Evolutionary conservation across 345 rosid genomes (phyloP).

Genomic region (Melastoma malabathricum): DNA sequence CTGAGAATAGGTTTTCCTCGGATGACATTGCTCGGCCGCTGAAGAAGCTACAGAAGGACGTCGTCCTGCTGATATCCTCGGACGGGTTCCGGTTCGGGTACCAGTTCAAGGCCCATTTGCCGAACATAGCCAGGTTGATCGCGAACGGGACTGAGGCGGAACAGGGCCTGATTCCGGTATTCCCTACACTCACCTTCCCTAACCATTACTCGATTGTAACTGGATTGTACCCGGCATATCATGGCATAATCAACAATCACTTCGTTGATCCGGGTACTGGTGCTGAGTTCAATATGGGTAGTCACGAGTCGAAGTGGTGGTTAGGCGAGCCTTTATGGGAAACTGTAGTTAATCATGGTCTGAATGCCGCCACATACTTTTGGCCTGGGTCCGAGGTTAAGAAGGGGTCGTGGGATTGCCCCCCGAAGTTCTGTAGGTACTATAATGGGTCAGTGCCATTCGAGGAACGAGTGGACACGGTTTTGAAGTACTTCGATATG

Average conservation of each 20-base stretch:
- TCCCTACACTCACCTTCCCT: constrained; percentile 79
- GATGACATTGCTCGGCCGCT: constrained; percentile 36
- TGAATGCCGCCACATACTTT: constrained; percentile 73
- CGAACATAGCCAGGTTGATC: constrained; percentile 63
- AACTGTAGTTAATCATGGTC: constrained; percentile 69
- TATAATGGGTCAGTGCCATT: constrained; percentile 73
- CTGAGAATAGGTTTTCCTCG: too few relatives aligned
- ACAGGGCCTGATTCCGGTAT: constrained; percentile 76
- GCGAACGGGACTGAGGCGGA: constrained; percentile 80
- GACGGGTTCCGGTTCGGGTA: constrained; percentile 96
- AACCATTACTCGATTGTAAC: constrained; percentile 92
- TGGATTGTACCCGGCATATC: constrained; percentile 81
- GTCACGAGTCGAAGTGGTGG: constrained; percentile 94
- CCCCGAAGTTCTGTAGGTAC: constrained; percentile 32
- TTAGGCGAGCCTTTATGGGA: constrained; percentile 94
- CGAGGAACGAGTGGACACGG: constrained; percentile 74
- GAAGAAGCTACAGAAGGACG: constrained; percentile 47
- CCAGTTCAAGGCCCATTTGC: constrained; percentile 66
- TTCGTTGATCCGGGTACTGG: constrained; percentile 58
- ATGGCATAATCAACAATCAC: constrained; percentile 64
- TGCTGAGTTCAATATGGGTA: constrained; percentile 43
- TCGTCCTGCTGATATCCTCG: constrained; percentile 66
- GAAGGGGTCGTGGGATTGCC: constrained; percentile 85
- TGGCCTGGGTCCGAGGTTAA: constrained; percentile 99
- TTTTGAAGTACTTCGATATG: constrained; percentile 64